A percentile compares a stretch with the other conserved stretches of the same genome.
phyloP scores from a whole-genome alignment of 768 basidiomycete genomes.

The Lanmaoa rubissima region DNA sequence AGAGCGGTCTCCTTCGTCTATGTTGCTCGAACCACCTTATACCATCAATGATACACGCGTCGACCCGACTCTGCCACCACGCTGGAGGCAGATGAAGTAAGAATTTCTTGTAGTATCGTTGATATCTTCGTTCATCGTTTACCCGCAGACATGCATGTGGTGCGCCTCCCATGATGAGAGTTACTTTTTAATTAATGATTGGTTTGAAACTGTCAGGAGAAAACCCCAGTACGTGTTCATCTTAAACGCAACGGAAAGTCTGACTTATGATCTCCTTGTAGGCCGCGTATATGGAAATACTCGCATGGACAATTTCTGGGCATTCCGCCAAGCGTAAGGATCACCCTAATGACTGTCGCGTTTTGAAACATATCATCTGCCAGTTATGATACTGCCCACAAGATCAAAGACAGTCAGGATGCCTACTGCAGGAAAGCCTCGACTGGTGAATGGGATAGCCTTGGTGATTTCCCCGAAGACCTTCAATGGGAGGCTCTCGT shows the following conservation, averaged over 20 bases:
- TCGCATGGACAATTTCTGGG: slow-evolving; percentile 50
- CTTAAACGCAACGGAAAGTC: neutral
- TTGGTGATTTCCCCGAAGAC: slow-evolving; percentile 65
- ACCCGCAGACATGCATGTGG: slow-evolving; percentile 59
- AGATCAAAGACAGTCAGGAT: slow-evolving; percentile 56
- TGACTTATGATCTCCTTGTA: slow-evolving; percentile 6
- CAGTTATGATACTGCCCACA: slow-evolving; percentile 52
- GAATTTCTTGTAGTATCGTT: slow-evolving; percentile 13
- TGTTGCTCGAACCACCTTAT: slow-evolving; percentile 83
- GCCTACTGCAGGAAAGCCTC: slow-evolving; percentile 47
- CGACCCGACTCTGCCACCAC: slow-evolving; percentile 41
- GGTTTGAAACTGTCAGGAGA: slow-evolving; percentile 36
- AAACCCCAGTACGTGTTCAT: slow-evolving; percentile 40
- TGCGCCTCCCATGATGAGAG: slow-evolving; percentile 9
- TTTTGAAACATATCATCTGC: neutral
- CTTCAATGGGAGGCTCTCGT: slow-evolving; percentile 75
- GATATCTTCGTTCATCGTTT: slow-evolving; percentile 3
- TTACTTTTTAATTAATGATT: neutral
- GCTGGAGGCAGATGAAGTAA: slow-evolving; percentile 84
- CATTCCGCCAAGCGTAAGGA: slow-evolving; percentile 49
- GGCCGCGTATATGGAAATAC: slow-evolving; percentile 33
- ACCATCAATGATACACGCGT: slow-evolving; percentile 47
- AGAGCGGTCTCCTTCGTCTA: slow-evolving; percentile 73
- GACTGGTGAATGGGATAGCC: slow-evolving; percentile 37
- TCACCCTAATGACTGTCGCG: neutral